Percentiles rank a stretch among this genome's conserved stretches.
phyloP scores from a whole-genome alignment of 306 rosid species.

The Styphnolobium japonicum region DNA sequence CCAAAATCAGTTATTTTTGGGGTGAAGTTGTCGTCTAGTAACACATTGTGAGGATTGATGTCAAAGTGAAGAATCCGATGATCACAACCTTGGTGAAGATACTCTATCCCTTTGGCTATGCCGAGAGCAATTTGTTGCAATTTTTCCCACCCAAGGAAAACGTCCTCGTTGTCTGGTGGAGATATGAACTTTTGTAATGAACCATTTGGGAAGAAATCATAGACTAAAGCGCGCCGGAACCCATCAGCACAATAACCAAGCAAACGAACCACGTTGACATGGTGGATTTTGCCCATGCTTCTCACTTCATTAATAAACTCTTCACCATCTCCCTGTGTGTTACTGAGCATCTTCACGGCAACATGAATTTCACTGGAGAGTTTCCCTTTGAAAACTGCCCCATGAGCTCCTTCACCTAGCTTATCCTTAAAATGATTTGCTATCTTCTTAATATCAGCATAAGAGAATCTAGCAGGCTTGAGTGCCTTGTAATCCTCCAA shows the following conservation, averaged over 20 bases:
- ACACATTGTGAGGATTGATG: conserved; percentile 26
- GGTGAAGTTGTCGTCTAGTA: neutral
- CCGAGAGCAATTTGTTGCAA: conserved; percentile 1
- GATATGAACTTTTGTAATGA: conserved; percentile 16
- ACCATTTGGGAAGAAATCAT: conserved; percentile 19
- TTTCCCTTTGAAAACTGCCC: neutral
- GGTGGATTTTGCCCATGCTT: conserved; percentile 20
- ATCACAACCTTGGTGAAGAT: conserved; percentile 35
- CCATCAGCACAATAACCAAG: conserved; percentile 22
- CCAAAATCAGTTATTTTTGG: no score
- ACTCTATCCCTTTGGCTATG: conserved; percentile 29
- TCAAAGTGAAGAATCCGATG: conserved; percentile 28
- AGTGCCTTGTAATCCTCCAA: neutral
- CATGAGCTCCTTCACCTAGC: conserved; percentile 16
- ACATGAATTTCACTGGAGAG: neutral
- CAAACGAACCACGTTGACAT: conserved; percentile 32
- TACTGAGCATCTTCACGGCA: conserved; percentile 2
- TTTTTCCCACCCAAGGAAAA: conserved; percentile 17
- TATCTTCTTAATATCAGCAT: conserved; percentile 14
- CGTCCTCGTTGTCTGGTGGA: neutral
- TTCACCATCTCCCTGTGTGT: neutral
- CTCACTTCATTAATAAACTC: conserved; percentile 36
- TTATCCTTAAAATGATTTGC: conserved; percentile 1
- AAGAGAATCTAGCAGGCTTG: conserved; percentile 21
- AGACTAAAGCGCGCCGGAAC: neutral